Evolutionary conservation across 202 grass and related monocot genomes (phyloP).

Genomic region (Carex arenaria): DNA sequence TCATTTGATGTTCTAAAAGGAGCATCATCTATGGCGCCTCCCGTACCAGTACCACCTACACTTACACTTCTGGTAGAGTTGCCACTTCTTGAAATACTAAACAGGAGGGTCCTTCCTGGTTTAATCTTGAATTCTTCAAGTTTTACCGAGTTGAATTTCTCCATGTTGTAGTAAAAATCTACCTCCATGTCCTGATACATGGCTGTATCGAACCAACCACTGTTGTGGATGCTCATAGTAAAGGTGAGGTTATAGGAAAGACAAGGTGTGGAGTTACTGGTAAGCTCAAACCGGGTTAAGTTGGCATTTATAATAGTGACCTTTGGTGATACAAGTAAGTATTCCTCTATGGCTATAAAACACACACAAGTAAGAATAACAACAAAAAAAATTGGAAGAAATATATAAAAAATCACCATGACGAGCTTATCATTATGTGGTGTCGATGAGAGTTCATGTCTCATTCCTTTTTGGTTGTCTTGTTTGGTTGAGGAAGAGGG

Average conservation of each 20-base stretch:
- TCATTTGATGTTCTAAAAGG: slow-evolving; percentile 29
- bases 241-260: slow-evolving; percentile 55
- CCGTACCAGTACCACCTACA: not conserved
- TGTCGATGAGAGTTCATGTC: too few relatives aligned
- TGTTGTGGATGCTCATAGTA: slow-evolving; percentile 29
- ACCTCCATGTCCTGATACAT: slow-evolving; percentile 33
- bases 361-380: not conserved
- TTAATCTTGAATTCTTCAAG: not conserved
- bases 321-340: not conserved
- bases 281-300: slow-evolving; percentile 31
- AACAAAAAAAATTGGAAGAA: not conserved
- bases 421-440: too few relatives aligned
- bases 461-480: too few relatives aligned
- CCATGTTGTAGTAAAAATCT: slow-evolving; percentile 27
- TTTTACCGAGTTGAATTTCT: slow-evolving; percentile 30
- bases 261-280: not conserved
- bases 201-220: slow-evolving; percentile 13
- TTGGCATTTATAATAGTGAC: slow-evolving; percentile 31
- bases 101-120: slow-evolving; percentile 17
- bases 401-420: too few relatives aligned
- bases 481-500: too few relatives aligned
- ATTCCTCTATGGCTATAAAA: slow-evolving; percentile 14
- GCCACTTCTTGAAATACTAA: slow-evolving; percentile 26
- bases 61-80: slow-evolving; percentile 13
- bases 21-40: not conserved